Evolutionary conservation across 2,329 filamentous ascomycete genomes (phyloP), one percentile per base, ranked within the genome.

Genomic region (Cercospora sp.): DNA sequence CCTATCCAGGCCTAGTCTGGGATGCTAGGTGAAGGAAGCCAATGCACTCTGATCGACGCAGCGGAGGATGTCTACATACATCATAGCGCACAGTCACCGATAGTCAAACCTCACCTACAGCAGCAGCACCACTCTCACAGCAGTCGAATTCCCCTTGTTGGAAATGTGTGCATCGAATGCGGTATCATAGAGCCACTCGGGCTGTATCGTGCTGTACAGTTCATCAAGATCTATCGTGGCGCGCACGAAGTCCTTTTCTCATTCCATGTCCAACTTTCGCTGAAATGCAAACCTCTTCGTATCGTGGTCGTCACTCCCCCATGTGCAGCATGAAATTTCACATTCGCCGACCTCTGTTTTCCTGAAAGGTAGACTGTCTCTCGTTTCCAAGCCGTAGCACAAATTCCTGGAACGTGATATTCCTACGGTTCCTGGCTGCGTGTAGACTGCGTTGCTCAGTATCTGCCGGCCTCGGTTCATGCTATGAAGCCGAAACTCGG

Each of bases 401-500:
- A 51, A 23, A 13, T 13, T 51, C 45, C 18, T 23, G 45, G 9
- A 23, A 7, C 10, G 45, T 51, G 18, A 26, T 23, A 13, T 12
- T 51, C 45, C 45, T 26, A 5, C 10, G 45, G 3, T 23, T 26
- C 45, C 18, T 51, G 20, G 10, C 20, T 51, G 18, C 13, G n/a
- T 58, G 26, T 33, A 26, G 26, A 6, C 5, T 30, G 53, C 53
- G 53, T 26, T n/a, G 20, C 20, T 31, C 26, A 58, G 26, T 31
- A 16, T 33, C 53, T 30, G 26, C 53, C 53, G 30, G 26, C 6
- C 16, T 63, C 45, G n/a, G 61, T 23, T 31, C 61, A 23, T 12
- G 61, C 61, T 63, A 63, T 57, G 62, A 30, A 12, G 7, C 48
- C 31, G 31, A 42, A 20, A 40, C 20, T 61, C 20, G 48, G 36